These are phyloP conservation scores for Sclerospora graminicola DNA, from an alignment of 352 stramenopile species.

Conservation along the genomic window DNA sequence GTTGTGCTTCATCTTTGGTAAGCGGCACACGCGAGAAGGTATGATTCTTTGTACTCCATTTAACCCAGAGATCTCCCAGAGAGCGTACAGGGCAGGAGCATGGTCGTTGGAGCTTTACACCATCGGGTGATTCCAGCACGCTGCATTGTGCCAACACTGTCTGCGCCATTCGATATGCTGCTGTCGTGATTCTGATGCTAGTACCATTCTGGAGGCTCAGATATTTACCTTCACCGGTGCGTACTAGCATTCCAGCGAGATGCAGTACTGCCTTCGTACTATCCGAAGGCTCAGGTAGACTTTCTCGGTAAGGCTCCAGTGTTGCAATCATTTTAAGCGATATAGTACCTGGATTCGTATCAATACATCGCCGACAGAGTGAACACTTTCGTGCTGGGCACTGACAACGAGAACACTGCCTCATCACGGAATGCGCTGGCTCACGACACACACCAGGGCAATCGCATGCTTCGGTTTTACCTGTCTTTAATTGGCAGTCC, in stretches of 20 bases:
- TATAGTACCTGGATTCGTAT: constrained; percentile 42
- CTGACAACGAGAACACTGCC: constrained; percentile 68
- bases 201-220: constrained; percentile 16
- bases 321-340: constrained; percentile 58
- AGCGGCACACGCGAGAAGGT: constrained; percentile 64
- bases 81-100: constrained; percentile 63
- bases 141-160: constrained; percentile 63
- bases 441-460: constrained; percentile 60
- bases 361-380: constrained; percentile 57
- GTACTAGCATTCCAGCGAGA: constrained; percentile 37
- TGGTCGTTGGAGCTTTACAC: constrained; percentile 52
- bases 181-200: constrained; percentile 35
- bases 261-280: constrained; percentile 29
- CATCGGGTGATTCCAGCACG: constrained; percentile 44
- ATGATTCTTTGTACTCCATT: constrained; percentile 69
- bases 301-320: constrained; percentile 34
- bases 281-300: constrained; percentile 14
- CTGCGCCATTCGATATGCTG: constrained; percentile 48
- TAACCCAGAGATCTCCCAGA: constrained; percentile 73
- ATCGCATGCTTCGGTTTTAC: constrained; percentile 56
- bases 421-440: constrained; percentile 44
- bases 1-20: constrained; percentile 35
- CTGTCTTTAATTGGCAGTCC: constrained; percentile 68
- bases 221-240: constrained; percentile 38
- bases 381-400: constrained; percentile 76